phyloP scores from a whole-genome alignment of 2,329 filamentous ascomycete genomes.

The Triangularia verruculosa region DNA sequence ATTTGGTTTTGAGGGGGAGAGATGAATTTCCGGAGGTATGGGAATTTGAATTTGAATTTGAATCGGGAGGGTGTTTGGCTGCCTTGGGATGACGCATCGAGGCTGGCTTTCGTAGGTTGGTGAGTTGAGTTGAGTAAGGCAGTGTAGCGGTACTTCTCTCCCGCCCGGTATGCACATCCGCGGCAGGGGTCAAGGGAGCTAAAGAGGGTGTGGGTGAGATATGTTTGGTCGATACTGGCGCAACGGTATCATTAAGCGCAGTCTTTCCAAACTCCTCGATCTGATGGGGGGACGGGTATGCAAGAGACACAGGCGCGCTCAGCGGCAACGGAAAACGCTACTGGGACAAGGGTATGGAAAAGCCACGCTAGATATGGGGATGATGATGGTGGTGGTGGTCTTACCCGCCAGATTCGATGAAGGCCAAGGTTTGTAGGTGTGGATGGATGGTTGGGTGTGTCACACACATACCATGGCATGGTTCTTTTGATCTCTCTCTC shows the following conservation, averaged over 20 bases:
- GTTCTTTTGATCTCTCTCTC: background rate
- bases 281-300: background rate
- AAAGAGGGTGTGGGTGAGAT: background rate
- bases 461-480: background rate
- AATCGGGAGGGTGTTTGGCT: background rate
- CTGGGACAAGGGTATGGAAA: background rate
- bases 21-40: no score
- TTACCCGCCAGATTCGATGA: background rate
- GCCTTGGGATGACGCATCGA: background rate
- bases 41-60: background rate
- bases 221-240: slow-evolving; percentile 11
- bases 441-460: background rate
- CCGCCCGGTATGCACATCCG: slow-evolving; percentile 6
- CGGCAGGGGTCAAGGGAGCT: slow-evolving; percentile 1
- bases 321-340: background rate
- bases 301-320: background rate
- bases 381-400: background rate
- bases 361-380: background rate
- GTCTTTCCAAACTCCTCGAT: no score
- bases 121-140: background rate
- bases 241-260: slow-evolving; percentile 21
- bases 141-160: background rate
- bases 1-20: background rate
- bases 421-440: background rate
- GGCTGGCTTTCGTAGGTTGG: background rate